Evolutionary conservation across 192 early-diverging fungal species (phyloP).

Genomic region (Coemansia sp.): DNA sequence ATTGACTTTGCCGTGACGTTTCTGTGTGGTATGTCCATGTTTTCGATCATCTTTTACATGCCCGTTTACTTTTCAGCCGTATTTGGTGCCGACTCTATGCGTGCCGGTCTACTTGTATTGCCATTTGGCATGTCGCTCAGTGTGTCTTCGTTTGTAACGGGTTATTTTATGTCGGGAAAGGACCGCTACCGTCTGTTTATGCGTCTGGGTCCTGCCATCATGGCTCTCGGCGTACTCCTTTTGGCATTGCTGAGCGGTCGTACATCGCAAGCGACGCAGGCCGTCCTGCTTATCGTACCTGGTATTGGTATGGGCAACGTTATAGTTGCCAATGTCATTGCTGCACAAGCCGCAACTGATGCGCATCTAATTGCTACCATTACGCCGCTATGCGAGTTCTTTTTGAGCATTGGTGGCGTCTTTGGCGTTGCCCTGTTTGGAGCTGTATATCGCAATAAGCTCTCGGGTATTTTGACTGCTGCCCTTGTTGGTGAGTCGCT

Average conservation of each 20-base stretch:
- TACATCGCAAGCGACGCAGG: conserved; percentile 48
- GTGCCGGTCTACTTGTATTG: conserved; percentile 76
- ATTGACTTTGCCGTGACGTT: conserved; percentile 41
- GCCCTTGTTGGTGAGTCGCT: conserved; percentile 18
- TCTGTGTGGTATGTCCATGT: conserved; percentile 51
- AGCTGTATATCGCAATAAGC: conserved; percentile 65
- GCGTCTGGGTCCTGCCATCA: conserved; percentile 64
- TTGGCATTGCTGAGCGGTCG: conserved; percentile 57
- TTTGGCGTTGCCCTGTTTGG: conserved; percentile 65
- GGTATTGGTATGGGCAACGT: conserved; percentile 76
- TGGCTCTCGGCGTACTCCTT: conserved; percentile 62
- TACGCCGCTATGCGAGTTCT: conserved; percentile 68
- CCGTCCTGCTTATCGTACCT: conserved; percentile 64
- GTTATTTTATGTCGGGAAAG: conserved; percentile 62
- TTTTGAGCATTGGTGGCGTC: conserved; percentile 65
- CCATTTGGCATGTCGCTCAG: conserved; percentile 75
- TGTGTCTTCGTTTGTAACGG: conserved; percentile 65
- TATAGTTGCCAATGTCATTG: conserved; percentile 73
- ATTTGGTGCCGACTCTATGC: conserved; percentile 66
- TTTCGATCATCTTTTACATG: conserved; percentile 59
- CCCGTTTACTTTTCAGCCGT: conserved; percentile 75
- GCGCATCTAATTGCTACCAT: conserved; percentile 62
- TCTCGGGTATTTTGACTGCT: conserved; percentile 31
- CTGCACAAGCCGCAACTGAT: conserved; percentile 66
- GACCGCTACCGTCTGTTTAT: conserved; percentile 64